Percentiles rank a stretch among this genome's conserved stretches.
Evolutionary conservation across 208 protist genomes (phyloP).

Genomic region (Wallacemonas sp.): DNA sequence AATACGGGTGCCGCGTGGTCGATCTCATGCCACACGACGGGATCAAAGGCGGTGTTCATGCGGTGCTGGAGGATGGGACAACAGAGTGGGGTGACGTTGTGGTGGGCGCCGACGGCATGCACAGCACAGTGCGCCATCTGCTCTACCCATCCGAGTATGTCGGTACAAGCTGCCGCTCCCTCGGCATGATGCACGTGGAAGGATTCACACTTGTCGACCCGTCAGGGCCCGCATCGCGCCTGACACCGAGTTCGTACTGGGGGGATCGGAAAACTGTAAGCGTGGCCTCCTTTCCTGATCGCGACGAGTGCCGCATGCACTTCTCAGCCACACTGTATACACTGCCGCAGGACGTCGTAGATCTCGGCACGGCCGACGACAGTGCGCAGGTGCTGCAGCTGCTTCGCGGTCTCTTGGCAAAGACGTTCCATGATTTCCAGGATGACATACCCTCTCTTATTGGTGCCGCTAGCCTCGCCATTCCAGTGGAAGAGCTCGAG

Average conservation of each 20-base stretch:
- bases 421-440: constrained; percentile 62
- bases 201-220: constrained; percentile 35
- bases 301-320: constrained; percentile 37
- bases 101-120: constrained; percentile 86
- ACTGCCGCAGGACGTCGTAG: constrained; percentile 51
- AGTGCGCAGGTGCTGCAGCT: constrained; percentile 46
- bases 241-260: neutral
- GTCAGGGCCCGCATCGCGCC: constrained; percentile 19
- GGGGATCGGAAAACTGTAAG: constrained; percentile 1
- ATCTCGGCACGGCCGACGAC: constrained; percentile 37
- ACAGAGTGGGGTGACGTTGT: constrained; percentile 90
- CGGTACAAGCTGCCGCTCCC: constrained; percentile 57
- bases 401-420: constrained; percentile 41
- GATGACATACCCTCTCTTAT: constrained; percentile 38
- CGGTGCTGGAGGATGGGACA: constrained; percentile 63
- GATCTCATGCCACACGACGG: constrained; percentile 83
- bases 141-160: constrained; percentile 79
- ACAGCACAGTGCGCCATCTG: constrained; percentile 78
- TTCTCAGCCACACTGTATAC: constrained; percentile 78
- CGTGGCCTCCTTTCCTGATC: constrained; percentile 9
- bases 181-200: constrained; percentile 81
- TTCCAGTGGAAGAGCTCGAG: constrained; percentile 75
- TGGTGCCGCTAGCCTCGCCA: constrained; percentile 44
- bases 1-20: constrained; percentile 68
- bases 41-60: constrained; percentile 83